A percentile compares a stretch with the other conserved stretches of the same genome.
phyloP scores from a whole-genome alignment of 352 stramenopile genomes.

The Pythium phragmitis region DNA sequence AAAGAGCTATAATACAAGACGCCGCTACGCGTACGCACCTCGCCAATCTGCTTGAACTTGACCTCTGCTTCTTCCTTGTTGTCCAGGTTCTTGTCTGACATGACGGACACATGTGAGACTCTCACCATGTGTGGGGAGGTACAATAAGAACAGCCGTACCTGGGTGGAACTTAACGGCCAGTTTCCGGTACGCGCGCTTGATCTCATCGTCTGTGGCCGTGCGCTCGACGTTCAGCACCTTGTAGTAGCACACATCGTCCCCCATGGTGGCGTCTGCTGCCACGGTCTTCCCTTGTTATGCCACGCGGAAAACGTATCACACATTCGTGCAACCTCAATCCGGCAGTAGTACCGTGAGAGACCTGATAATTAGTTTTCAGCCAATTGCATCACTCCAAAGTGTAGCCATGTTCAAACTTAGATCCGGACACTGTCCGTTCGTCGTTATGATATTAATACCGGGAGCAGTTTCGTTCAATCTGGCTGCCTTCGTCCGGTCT shows the following conservation, averaged over 20 bases:
- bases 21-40: conserved; percentile 33
- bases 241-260: conserved; percentile 66
- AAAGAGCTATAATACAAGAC: too few relatives aligned
- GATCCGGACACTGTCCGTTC: not conserved
- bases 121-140: not conserved
- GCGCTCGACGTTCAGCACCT: conserved; percentile 64
- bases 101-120: not conserved
- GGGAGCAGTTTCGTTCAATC: too few relatives aligned
- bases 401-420: not conserved
- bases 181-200: conserved; percentile 83
- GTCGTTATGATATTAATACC: too few relatives aligned
- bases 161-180: conserved; percentile 88
- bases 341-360: not conserved
- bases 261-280: not conserved
- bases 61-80: conserved; percentile 84
- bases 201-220: conserved; percentile 78
- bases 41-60: conserved; percentile 90
- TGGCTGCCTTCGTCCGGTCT: too few relatives aligned
- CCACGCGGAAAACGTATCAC: not conserved
- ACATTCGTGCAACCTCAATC: conserved; percentile 13
- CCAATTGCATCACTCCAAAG: not conserved
- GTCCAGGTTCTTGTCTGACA: conserved; percentile 87
- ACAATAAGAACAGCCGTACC: conserved; percentile 42
- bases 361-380: not conserved
- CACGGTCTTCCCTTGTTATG: not conserved